Base-by-base conservation (phyloP, 2,329 filamentous ascomycete species). In the Fusarium udum region DNA sequence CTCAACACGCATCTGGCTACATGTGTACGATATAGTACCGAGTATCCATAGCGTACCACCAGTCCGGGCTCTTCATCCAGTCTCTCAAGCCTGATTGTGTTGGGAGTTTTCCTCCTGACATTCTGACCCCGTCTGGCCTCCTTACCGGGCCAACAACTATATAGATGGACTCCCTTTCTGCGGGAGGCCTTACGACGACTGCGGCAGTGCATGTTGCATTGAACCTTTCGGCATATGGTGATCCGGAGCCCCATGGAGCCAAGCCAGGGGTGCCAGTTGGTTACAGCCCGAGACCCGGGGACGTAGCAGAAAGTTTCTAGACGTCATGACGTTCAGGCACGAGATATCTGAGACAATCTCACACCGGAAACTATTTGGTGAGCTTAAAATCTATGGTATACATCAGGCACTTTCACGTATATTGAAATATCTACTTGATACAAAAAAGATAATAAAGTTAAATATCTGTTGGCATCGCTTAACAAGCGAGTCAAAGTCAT, bases 1-100 rank as follows among this genome's bases (percentile, higher is more conserved):
- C 75, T 77, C 74, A 77, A 74, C 51, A 71, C 69, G 63, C 69
- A 69, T 70, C 58, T 48, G 36, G 18, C 49, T 61, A 37, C 61
- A 26, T 61, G 42, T 61, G 31, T 28, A 18, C 48, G 53, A 46
- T 43, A 43, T 42, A 58, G 22, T 57, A 42, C 36, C 20, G 22
- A 56, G 37, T 31, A 43, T 34, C 39, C 40, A 26, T 58, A 36
- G n/a, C 32, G 32, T 62, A 62, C 45, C 51, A 48, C 42, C 61
- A 48, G 42, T 24, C 28, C 56, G 43, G 64, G n/a, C 55, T 46
- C 34, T 72, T 73, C 67, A 28, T 74, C 63, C 66, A 48, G 36
- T 60, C 60, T 65, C 40, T 26, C 52, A 42, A 39, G 40, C 51
- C 55, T 42, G 37, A 31, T 16, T 26, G 26, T 34, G 22, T 31